Conservation (phyloP, 257 asterid genomes). For the Solanum commersonii region DNA sequence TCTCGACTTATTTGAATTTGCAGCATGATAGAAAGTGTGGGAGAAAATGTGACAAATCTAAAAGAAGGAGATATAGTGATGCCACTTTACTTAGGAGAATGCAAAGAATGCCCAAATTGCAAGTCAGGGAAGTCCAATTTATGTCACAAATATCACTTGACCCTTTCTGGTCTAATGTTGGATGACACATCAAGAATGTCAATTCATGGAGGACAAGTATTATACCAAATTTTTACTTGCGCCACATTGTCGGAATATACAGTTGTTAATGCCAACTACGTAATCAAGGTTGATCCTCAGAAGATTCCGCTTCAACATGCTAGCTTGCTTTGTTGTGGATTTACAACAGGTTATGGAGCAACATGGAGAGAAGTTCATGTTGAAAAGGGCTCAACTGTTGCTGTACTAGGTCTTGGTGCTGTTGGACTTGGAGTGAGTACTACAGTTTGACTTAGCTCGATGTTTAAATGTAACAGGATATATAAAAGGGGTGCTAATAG, state of each 20-base stretch:
- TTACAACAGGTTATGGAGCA: conserved; percentile 54
- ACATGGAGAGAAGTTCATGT: conserved; percentile 15
- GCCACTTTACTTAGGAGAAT: conserved; percentile 63
- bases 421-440: not conserved
- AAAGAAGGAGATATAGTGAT: conserved; percentile 56
- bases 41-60: conserved; percentile 32
- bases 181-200: conserved; percentile 69
- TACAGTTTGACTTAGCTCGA: not conserved
- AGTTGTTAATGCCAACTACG: conserved; percentile 43
- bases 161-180: conserved; percentile 22
- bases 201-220: conserved; percentile 19
- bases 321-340: conserved; percentile 73
- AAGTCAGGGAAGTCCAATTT: conserved; percentile 13
- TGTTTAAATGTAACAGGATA: not conserved
- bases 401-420: not conserved
- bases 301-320: conserved; percentile 48
- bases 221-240: conserved; percentile 48
- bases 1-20: not conserved
- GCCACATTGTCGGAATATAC: conserved; percentile 68
- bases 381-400: not conserved
- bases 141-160: conserved; percentile 31
- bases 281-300: conserved; percentile 31
- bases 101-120: conserved; percentile 58
- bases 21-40: conserved; percentile 63
- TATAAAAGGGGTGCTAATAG: no score